These are phyloP conservation scores for Aspergillus eucalypticola DNA, from an alignment of 2,329 filamentous ascomycete genomes.

Conservation along the genomic window DNA sequence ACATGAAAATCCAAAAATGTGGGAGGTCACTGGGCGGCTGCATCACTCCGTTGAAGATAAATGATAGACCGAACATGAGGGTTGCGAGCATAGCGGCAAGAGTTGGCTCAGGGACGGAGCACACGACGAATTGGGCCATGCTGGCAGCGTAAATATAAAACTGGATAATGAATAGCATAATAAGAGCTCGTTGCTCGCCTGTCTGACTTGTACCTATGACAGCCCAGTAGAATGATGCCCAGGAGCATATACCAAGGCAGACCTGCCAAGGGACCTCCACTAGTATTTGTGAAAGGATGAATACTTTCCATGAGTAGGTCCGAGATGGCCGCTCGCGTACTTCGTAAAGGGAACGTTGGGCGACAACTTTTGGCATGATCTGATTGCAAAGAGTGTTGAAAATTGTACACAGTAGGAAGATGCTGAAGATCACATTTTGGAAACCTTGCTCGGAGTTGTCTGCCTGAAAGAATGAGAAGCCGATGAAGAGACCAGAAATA, in stretches of 20 bases:
- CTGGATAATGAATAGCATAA: slow-evolving; percentile 72
- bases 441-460: slow-evolving; percentile 72
- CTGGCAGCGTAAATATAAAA: slow-evolving; percentile 81
- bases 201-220: slow-evolving; percentile 62
- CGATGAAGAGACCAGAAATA: slow-evolving; percentile 68
- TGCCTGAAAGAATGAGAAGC: slow-evolving; percentile 73
- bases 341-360: slow-evolving; percentile 76
- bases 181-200: slow-evolving; percentile 68
- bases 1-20: slow-evolving; percentile 67
- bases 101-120: slow-evolving; percentile 70
- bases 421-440: slow-evolving; percentile 80
- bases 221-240: slow-evolving; percentile 81
- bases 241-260: slow-evolving; percentile 71
- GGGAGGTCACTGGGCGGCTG: slow-evolving; percentile 63
- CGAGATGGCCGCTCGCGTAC: slow-evolving; percentile 80
- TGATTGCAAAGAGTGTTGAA: slow-evolving; percentile 55
- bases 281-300: slow-evolving; percentile 79
- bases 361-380: slow-evolving; percentile 77
- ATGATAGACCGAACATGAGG: slow-evolving; percentile 77
- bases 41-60: slow-evolving; percentile 73
- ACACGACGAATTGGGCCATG: slow-evolving; percentile 77
- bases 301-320: slow-evolving; percentile 79
- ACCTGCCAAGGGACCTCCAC: slow-evolving; percentile 85
- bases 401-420: slow-evolving; percentile 69
- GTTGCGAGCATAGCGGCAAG: slow-evolving; percentile 75